Evolutionary conservation across 2,329 filamentous ascomycete genomes (phyloP).

Genomic region (Penicillium sp.): DNA sequence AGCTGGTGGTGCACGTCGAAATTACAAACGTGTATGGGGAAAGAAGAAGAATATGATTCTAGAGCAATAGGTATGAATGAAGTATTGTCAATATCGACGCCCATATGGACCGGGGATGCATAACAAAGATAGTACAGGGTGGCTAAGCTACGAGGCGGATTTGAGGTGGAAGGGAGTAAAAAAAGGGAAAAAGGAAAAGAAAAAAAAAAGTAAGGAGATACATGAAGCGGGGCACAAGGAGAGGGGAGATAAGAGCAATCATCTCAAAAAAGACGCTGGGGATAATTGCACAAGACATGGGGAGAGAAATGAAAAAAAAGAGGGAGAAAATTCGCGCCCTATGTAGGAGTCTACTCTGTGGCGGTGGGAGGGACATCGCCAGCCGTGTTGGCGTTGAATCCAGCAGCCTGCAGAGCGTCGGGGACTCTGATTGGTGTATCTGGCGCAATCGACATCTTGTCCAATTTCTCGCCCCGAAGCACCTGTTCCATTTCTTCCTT

Average conservation of each 20-base stretch:
- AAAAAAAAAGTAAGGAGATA: no score
- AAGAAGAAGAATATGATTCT: no score
- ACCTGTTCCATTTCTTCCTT: slow-evolving; percentile 87
- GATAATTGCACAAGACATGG: slow-evolving; percentile 1
- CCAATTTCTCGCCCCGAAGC: slow-evolving; percentile 75
- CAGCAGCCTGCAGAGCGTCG: slow-evolving; percentile 36
- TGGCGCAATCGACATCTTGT: slow-evolving; percentile 55
- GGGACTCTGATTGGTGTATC: slow-evolving; percentile 61
- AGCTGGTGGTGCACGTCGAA: slow-evolving; percentile 10
- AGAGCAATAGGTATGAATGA: slow-evolving; percentile 5
- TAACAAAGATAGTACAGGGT: slow-evolving; percentile 1
- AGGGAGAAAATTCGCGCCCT: background rate
- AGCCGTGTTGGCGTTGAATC: slow-evolving; percentile 21
- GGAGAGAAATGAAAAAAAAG: slow-evolving; percentile 2
- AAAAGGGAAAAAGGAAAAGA: no score
- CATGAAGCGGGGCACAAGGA: no score
- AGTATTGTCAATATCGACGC: slow-evolving; percentile 22
- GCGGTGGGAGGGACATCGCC: slow-evolving; percentile 18
- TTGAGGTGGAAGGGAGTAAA: no score
- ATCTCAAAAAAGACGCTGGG: no score
- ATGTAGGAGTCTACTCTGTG: slow-evolving; percentile 16
- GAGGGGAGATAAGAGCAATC: no score
- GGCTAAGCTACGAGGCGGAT: no score
- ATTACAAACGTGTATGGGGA: background rate
- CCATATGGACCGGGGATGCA: slow-evolving; percentile 20